Base-by-base conservation (phyloP, 2,329 filamentous ascomycete species). In the Delphinella strobiligena region DNA sequence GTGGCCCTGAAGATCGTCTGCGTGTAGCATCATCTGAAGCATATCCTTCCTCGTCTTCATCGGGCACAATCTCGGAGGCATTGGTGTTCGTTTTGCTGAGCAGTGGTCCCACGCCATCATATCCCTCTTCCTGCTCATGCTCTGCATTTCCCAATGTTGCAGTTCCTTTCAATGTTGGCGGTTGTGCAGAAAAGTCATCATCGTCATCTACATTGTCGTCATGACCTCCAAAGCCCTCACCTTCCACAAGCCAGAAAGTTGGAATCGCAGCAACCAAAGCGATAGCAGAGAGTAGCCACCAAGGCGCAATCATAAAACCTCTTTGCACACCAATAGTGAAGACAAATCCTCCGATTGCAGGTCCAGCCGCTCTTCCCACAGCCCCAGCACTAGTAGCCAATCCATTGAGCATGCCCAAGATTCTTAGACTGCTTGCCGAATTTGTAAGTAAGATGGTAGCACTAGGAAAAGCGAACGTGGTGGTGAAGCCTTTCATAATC, bases 381-480 rank as follows among this genome's bases (percentile, higher is more conserved):
- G 84, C 87, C 47, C 79, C 81, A 24, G 88, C 76, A 41, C 80
- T 82, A 0, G 88, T 94, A 0, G 86, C 88, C 45, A 94, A 78
- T 2, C 89, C 91, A 53, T 96, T 96, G 40, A 96, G 64, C 0
- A 88, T 95, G 1, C 87, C 88, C 4, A 96, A 71, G 8, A 93
- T 74, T 32, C 72, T 67, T 12, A 94, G 64, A 40, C 80, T 87
- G 1, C 70, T 62, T 4, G 86, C 86, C 8, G 80, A 85, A 61
- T 95, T 95, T 19, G 88, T 95, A 29, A 96, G 72, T 35, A 96
- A 68, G 50, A 96, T 95, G 4, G 85, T 93, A 18, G 75, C 80
- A 52, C 84, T 91, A 0, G 91, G 89, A 56, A 95, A 95, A 1
- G 82, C 82, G 52, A 95, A 80, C 47, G 93, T 91, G 43, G 79